Percentiles rank a stretch among this genome's conserved stretches.
Evolutionary conservation across 371 early-diverging fungal species (phyloP).

Genomic region (Blakeslea trispora): DNA sequence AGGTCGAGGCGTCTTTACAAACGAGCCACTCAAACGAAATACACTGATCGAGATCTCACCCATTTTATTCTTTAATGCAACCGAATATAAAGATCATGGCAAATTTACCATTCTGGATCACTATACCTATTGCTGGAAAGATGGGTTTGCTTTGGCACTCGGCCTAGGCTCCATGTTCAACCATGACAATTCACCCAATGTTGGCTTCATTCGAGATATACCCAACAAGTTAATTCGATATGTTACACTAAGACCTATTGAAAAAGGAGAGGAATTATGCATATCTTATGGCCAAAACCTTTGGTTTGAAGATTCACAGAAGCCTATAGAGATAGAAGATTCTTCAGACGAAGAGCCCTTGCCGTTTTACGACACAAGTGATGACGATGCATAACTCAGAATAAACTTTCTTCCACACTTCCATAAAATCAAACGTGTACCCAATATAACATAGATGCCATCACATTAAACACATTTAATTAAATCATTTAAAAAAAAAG

Average conservation of each 20-base stretch:
- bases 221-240: constrained; percentile 59
- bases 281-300: constrained; percentile 70
- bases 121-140: constrained; percentile 71
- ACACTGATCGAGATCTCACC: constrained; percentile 66
- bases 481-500: not conserved
- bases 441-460: no score
- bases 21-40: constrained; percentile 34
- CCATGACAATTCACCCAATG: constrained; percentile 60
- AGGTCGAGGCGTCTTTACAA: constrained; percentile 67
- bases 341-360: constrained; percentile 21
- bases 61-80: constrained; percentile 53
- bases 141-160: constrained; percentile 66
- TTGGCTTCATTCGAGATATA: constrained; percentile 66
- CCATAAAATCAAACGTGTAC: no score
- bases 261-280: constrained; percentile 62
- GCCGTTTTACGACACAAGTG: constrained; percentile 12
- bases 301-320: constrained; percentile 60
- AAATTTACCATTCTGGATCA: constrained; percentile 63
- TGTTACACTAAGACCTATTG: constrained; percentile 55
- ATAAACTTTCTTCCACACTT: no score
- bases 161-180: constrained; percentile 77
- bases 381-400: constrained; percentile 3
- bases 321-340: not conserved
- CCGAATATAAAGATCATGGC: constrained; percentile 64
- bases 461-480: not conserved